A percentile compares a stretch with the other conserved stretches of the same genome.
These are phyloP conservation scores for Suillus decipiens DNA, from an alignment of 768 basidiomycete genomes.

Conservation along the genomic window DNA sequence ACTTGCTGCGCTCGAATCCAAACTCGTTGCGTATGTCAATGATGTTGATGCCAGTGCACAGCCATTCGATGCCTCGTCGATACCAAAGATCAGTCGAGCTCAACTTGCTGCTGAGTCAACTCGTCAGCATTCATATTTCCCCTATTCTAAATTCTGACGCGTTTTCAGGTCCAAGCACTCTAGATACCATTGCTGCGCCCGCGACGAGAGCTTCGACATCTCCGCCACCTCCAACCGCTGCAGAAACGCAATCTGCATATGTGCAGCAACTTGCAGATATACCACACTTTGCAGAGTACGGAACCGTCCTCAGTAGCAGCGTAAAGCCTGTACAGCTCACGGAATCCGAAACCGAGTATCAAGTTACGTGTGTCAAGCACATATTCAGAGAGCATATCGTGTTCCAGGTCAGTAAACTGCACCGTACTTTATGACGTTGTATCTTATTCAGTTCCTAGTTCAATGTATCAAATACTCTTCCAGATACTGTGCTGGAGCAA, in stretches of 20 bases:
- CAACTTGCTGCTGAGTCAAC: constrained; percentile 89
- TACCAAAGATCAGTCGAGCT: constrained; percentile 93
- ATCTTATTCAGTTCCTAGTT: constrained; percentile 54
- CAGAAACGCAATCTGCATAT: constrained; percentile 88
- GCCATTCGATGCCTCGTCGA: constrained; percentile 80
- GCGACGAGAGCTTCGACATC: constrained; percentile 54
- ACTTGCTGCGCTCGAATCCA: constrained; percentile 83
- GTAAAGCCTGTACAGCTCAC: constrained; percentile 80
- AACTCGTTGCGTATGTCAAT: constrained; percentile 92
- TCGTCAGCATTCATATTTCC: constrained; percentile 50
- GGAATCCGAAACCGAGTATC: constrained; percentile 97
- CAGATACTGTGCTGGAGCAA: constrained; percentile 92
- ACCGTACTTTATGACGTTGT: not conserved
- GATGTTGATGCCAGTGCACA: constrained; percentile 68
- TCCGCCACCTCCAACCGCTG: constrained; percentile 78
- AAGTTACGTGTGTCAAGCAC: constrained; percentile 95
- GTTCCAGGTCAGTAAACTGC: constrained; percentile 73
- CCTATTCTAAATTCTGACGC: constrained; percentile 16
- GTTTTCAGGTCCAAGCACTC: constrained; percentile 72
- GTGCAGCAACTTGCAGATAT: constrained; percentile 83
- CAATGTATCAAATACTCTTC: constrained; percentile 96
- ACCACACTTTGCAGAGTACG: constrained; percentile 84
- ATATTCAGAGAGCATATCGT: constrained; percentile 94
- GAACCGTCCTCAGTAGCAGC: constrained; percentile 85
- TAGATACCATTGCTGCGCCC: constrained; percentile 83